phyloP scores from a whole-genome alignment of 2,329 filamentous ascomycete genomes.

The Scedosporium aurantiacum region DNA sequence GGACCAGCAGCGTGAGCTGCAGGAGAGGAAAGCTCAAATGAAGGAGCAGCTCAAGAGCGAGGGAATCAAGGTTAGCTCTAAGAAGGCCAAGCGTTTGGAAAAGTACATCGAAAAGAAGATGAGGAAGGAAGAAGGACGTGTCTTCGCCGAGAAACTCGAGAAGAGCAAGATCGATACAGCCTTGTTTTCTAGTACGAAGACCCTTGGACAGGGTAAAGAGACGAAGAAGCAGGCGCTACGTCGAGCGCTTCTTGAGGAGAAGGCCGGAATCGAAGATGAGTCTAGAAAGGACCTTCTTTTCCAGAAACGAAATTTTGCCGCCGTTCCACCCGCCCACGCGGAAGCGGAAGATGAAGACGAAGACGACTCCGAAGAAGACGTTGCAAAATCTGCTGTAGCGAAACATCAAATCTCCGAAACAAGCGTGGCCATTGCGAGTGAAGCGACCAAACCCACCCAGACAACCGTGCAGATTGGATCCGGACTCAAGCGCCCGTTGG shows the following conservation, averaged over 20 bases:
- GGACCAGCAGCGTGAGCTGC: constrained; percentile 29
- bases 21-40: constrained; percentile 43
- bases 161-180: constrained; percentile 71
- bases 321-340: constrained; percentile 2
- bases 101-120: constrained; percentile 81
- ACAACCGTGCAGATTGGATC: constrained; percentile 41
- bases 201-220: constrained; percentile 61
- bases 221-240: constrained; percentile 59
- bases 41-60: constrained; percentile 41
- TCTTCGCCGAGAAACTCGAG: constrained; percentile 72
- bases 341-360: constrained; percentile 19
- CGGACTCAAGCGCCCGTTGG: constrained; percentile 78
- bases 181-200: constrained; percentile 65
- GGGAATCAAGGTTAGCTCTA: constrained; percentile 46
- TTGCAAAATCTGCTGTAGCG: constrained; percentile 9
- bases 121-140: constrained; percentile 83
- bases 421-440: not conserved
- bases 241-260: constrained; percentile 51
- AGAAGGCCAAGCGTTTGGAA: constrained; percentile 56
- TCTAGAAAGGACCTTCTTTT: constrained; percentile 42
- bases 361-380: constrained; percentile 19
- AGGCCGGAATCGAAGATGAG: constrained; percentile 51
- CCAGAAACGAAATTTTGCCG: constrained; percentile 18
- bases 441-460: constrained; percentile 5
- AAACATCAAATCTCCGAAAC: constrained; percentile 3